Evolutionary conservation across 768 basidiomycete genomes (phyloP).

Genomic region (Brasilioporus rufonigricans): DNA sequence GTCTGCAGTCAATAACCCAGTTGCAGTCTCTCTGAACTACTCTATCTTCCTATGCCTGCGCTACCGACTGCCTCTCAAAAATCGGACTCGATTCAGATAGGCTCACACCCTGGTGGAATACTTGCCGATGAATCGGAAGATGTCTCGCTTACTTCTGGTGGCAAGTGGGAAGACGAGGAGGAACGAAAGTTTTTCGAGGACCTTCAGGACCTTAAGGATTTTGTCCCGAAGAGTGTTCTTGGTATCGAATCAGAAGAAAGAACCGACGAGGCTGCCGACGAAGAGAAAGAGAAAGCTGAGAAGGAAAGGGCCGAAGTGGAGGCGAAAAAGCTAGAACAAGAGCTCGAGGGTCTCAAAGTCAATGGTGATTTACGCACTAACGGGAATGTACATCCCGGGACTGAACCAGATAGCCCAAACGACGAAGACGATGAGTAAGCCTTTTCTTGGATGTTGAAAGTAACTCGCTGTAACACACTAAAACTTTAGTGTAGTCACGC

Average conservation of each 20-base stretch:
- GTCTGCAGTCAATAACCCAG: conserved; percentile 7
- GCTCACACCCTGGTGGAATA: conserved; percentile 41
- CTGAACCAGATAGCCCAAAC: conserved; percentile 15
- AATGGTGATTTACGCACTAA: conserved; percentile 30
- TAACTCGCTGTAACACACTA: conserved; percentile 18
- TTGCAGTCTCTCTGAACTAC: conserved; percentile 82
- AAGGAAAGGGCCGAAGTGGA: conserved; percentile 60
- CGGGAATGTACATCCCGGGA: conserved; percentile 12
- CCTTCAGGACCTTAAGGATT: conserved; percentile 85
- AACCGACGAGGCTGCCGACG: conserved; percentile 41
- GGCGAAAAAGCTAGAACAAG: conserved; percentile 72
- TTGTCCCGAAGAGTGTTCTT: conserved; percentile 84
- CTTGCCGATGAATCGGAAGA: conserved; percentile 60
- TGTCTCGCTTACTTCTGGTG: conserved; percentile 45
- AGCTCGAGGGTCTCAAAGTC: conserved; percentile 60
- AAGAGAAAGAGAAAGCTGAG: conserved; percentile 49
- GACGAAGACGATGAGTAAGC: conserved; percentile 33
- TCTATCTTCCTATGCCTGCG: conserved; percentile 75
- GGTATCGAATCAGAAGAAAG: conserved; percentile 53
- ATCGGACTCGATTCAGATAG: conserved; percentile 79
- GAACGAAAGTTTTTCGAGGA: conserved; percentile 94
- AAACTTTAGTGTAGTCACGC: conserved; percentile 48
- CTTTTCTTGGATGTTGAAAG: conserved; percentile 34
- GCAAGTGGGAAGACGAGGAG: conserved; percentile 99
- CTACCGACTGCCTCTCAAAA: conserved; percentile 84